phyloP scores from a whole-genome alignment of 176 grass and related monocot species.

The Rhynchospora breviuscula region DNA sequence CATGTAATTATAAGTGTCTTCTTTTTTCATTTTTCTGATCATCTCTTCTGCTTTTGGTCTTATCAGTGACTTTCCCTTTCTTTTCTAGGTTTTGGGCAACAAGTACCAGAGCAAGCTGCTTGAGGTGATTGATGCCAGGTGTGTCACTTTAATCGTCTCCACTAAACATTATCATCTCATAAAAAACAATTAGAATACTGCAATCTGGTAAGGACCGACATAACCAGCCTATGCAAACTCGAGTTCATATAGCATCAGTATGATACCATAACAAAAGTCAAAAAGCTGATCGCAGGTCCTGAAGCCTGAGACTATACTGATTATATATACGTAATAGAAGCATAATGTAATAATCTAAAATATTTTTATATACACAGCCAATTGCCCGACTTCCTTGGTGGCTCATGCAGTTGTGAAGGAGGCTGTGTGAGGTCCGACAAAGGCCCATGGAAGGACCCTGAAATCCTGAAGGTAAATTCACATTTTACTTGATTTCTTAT shows the following conservation, averaged over 20 bases:
- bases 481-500: not conserved
- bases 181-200: not conserved
- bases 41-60: not conserved
- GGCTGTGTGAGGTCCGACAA: conserved; percentile 91
- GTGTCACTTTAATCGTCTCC: not conserved
- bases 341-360: not conserved
- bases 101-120: conserved; percentile 95
- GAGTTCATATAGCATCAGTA: not conserved
- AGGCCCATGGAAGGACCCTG: conserved; percentile 90
- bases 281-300: not conserved
- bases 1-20: conserved; percentile 40
- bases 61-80: not conserved
- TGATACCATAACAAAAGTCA: not conserved
- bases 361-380: conserved; percentile 41
- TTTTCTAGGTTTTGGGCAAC: conserved; percentile 66
- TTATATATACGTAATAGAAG: conserved; percentile 1
- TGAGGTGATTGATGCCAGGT: conserved; percentile 94
- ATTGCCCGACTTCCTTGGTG: conserved; percentile 90
- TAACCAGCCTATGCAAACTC: not conserved
- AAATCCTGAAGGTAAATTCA: conserved; percentile 62
- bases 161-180: not conserved
- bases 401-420: conserved; percentile 76
- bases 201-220: not conserved
- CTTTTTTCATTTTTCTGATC: not conserved
- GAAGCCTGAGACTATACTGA: not conserved